These are phyloP conservation scores for Pterocarpus santalinus DNA, from an alignment of 306 rosid genomes.

Conservation along the genomic window DNA sequence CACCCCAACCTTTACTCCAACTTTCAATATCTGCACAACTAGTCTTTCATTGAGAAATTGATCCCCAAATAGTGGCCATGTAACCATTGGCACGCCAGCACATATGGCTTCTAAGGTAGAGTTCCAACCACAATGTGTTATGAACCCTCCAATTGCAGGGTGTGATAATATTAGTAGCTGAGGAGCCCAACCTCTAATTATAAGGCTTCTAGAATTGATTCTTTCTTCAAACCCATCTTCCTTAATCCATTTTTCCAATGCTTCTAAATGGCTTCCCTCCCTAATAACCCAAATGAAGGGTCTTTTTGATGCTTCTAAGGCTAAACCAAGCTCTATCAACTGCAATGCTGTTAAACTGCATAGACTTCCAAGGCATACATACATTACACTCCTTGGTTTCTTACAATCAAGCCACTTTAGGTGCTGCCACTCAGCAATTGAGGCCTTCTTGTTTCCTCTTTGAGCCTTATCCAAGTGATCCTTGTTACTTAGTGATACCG, in stretches of 20 bases:
- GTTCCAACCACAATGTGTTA: conserved; percentile 56
- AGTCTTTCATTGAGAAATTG: background rate
- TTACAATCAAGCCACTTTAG: conserved; percentile 48
- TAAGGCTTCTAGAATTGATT: conserved; percentile 16
- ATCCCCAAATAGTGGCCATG: conserved; percentile 49
- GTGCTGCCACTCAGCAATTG: conserved; percentile 9
- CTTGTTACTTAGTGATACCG: conserved; percentile 9
- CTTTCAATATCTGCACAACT: background rate
- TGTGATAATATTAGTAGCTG: conserved; percentile 53
- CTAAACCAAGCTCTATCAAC: conserved; percentile 11
- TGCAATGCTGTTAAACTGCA: background rate
- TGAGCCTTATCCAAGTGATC: conserved; percentile 14
- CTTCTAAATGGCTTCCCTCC: conserved; percentile 30
- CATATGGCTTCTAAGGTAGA: conserved; percentile 48
- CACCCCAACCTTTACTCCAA: conserved; percentile 12
- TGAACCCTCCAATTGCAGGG: conserved; percentile 36
- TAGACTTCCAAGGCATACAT: conserved; percentile 33
- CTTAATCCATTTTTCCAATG: conserved; percentile 38
- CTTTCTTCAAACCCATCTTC: conserved; percentile 33
- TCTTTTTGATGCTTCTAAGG: background rate
- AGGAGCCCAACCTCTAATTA: conserved; percentile 58
- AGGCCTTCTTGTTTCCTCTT: conserved; percentile 26
- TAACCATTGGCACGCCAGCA: conserved; percentile 46
- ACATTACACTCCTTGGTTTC: conserved; percentile 37
- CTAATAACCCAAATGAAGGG: conserved; percentile 46